Base-by-base conservation (phyloP, 148 eudicot species). In the Persicaria tinctoria region DNA sequence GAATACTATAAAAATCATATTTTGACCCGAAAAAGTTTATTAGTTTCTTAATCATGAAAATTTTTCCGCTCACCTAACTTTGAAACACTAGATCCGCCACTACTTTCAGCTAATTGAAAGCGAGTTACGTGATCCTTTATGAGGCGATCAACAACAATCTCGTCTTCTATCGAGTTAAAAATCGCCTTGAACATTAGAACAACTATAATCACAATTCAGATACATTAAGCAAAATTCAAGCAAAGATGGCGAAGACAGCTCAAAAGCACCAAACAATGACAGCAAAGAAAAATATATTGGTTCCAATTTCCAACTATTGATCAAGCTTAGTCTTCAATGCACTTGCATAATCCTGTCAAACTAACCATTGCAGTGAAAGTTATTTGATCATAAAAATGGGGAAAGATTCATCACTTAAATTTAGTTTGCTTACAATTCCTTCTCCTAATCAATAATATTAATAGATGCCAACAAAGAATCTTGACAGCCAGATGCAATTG, bases 251-350 rank as follows among this genome's bases (percentile, higher is more conserved):
- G 32, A 27, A 27, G 32, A 27, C 32, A 27, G 32, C 32, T 27
- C 32, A 27, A 27, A 27, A 27, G 0, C 1, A 27, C 32, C 32
- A 51, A 51, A 51, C 54, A 51, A 51, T 51, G 54, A 51, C 54
- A 51, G 12, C 54, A 51, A 0, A 51, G 9, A 5, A 8, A 51
- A 8, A 13, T 51, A 8, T 8, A 51, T 0, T 6, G 54, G 54
- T 8, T 51, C 54, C 54, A 51, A 51, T 51, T 51, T 11, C 54
- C 54, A 27, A 27, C 32, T 27, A 27, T 27, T 27, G 99, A 81
- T 92, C 97, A 76, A 96, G 99, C 81, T 96, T 97, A 77, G 90
- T 68, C 87, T 79, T 96, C 84, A 96, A 72, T 77, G 89, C 81
- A 82, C 73, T 93, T 49, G 97, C 99, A 85, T 87, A 92, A 68